phyloP scores from a whole-genome alignment of 768 basidiomycete species.

The Hygrocybe punicea region DNA sequence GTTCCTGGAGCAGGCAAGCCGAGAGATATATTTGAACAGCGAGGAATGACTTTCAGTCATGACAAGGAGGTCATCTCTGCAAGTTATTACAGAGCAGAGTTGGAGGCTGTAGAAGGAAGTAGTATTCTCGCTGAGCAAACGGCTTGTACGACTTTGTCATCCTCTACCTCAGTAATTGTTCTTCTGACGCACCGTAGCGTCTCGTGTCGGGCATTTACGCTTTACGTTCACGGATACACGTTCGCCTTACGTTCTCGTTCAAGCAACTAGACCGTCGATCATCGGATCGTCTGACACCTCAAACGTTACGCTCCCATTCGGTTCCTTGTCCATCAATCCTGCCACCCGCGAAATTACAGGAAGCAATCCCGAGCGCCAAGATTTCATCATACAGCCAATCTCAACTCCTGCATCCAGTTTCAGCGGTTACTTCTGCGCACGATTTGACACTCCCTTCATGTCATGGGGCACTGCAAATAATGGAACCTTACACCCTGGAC shows the following conservation, averaged over 20 bases:
- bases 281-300: conserved; percentile 38
- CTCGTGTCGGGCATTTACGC: conserved; percentile 60
- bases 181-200: conserved; percentile 36
- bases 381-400: conserved; percentile 51
- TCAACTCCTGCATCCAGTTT: conserved; percentile 35
- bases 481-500: conserved; percentile 30
- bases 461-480: conserved; percentile 45
- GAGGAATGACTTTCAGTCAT: conserved; percentile 47
- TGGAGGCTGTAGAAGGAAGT: conserved; percentile 43
- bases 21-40: conserved; percentile 44
- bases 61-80: conserved; percentile 40
- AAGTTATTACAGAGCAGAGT: conserved; percentile 50
- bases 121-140: conserved; percentile 47
- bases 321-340: conserved; percentile 45
- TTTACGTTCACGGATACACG: conserved; percentile 46
- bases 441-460: conserved; percentile 44
- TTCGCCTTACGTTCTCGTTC: conserved; percentile 51
- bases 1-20: conserved; percentile 52
- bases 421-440: conserved; percentile 43
- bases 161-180: too few species aligned
- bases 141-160: conserved; percentile 39
- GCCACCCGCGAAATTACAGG: conserved; percentile 49
- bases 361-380: conserved; percentile 58
- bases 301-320: conserved; percentile 43
- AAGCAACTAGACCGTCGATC: conserved; percentile 53